These are phyloP conservation scores for Trichoderma erinaceum DNA, from an alignment of 495 filamentous ascomycete genomes.

Conservation along the genomic window DNA sequence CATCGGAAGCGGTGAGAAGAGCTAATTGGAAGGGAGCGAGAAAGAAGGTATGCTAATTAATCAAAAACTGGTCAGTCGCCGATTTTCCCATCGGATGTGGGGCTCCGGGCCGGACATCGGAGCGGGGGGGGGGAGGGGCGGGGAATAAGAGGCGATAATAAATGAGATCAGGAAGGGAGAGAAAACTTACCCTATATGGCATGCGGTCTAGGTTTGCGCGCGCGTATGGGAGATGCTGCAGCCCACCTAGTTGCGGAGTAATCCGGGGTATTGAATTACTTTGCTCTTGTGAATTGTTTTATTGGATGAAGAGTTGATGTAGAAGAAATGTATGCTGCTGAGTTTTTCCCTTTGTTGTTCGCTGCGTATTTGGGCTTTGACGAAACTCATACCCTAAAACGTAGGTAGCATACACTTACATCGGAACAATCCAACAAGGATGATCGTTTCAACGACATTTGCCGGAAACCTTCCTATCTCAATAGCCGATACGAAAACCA, in stretches of 20 bases:
- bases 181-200: background rate
- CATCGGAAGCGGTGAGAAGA: too few species aligned
- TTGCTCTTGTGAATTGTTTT: background rate
- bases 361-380: too few species aligned
- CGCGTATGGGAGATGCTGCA: background rate
- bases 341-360: too few species aligned
- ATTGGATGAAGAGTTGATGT: background rate
- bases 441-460: background rate
- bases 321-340: too few species aligned
- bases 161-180: background rate
- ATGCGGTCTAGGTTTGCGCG: background rate
- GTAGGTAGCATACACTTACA: too few species aligned
- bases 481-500: too few species aligned
- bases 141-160: background rate
- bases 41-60: background rate
- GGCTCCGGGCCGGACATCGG: slow-evolving; percentile 4
- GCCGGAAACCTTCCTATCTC: too few species aligned
- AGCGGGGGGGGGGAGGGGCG: slow-evolving; percentile 7
- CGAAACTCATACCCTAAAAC: too few species aligned
- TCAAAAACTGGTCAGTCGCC: background rate
- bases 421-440: too few species aligned
- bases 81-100: background rate
- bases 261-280: background rate
- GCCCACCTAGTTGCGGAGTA: background rate
- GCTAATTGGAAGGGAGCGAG: background rate